Base-by-base conservation (phyloP, 2,329 filamentous ascomycete species). In the Zymoseptoria pseudotritici region DNA sequence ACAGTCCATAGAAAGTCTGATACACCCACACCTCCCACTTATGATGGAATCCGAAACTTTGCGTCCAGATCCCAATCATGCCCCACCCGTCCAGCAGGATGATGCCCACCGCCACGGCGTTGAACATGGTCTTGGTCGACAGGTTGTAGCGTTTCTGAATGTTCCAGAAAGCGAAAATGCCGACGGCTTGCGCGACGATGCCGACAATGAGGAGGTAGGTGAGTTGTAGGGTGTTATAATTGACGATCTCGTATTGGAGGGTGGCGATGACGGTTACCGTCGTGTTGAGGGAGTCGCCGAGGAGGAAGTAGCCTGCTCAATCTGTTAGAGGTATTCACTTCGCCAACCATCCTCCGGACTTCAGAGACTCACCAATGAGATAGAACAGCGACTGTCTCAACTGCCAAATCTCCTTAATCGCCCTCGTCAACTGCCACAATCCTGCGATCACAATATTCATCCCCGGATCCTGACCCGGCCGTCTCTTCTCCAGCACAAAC, bases 241-340 rank as follows among this genome's bases (percentile, higher is more conserved):
- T 77, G 2, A 88, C 84, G 3, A 88, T 80, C 42, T 78, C 78
- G 65, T 88, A 88, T 67, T 89, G 86, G 4, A 88, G 72, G 0
- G 85, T 88, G 0, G 76, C 78, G 31, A 89, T 84, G 21, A 89
- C 85, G 0, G 86, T 88, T 4, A 88, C 83, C 0, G 86, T 87
- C 0, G 86, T 89, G 70, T 88, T 88, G 42, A 88, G 76, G 1
- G 83, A 85, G 71, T 89, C 86, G n/a, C 84, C 86, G 0, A 89
- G 79, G 1, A 89, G 76, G 69, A 89, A 88, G 68, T 87, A 89
- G 2, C 80, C 78, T 72, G 56, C 2, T 4, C 5, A 8, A 8
- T 3, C 2, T 13, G n/a, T 57, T 49, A 59, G 26, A 36, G 0
- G 10, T 42, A 4, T 36, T 3, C 31, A 36, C 10, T 36, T 4